Evolutionary conservation across 2,329 filamentous ascomycete species (phyloP), one percentile per base, ranked within the genome.

Genomic region (Penicillium italicum): DNA sequence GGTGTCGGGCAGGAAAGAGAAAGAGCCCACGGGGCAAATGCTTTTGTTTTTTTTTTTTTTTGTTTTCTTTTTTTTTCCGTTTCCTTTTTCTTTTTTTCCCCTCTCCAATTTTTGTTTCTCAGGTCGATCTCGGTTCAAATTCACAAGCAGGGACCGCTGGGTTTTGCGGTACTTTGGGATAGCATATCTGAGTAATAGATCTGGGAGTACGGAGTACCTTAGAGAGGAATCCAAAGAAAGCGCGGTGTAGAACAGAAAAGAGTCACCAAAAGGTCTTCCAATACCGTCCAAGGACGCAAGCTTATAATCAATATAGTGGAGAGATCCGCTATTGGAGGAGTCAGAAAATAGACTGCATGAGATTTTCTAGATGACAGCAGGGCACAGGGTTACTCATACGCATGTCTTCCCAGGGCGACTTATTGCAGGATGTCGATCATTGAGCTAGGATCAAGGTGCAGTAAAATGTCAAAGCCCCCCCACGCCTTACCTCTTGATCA

Each of bases 381-480:
- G 65, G 63, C 71, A 66, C 69, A 67, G 65, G 65, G 66, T 72
- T 68, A 62, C 65, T 64, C 66, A 70, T 70, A 66, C 65, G 68
- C 67, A 63, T 65, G 67, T 67, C 62, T 62, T 61, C 60, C 62
- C 57, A 68, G 61, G 63, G 62, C 63, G 62, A 69, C 60, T 69
- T 68, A 71, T 72, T 71, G 69, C 69, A 71, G 67, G 66, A 70
- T 67, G 68, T 65, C 67, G 69, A 72, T 72, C 70, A 68, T 69
- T 58, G 67, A 67, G 63, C 66, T 67, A 69, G 62, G 64, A 66
- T 67, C 59, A 60, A 64, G 62, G 57, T 63, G 62, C 62, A 64
- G 65, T 55, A 54, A 60, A 57, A 57, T 59, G 56, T 62, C 58
- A 61, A 65, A 60, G 60, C 58, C 61, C 52, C 61, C 52, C 52